phyloP scores from a whole-genome alignment of 306 rosid species.

The barrel medic (Medicago truncatula) region DNA sequence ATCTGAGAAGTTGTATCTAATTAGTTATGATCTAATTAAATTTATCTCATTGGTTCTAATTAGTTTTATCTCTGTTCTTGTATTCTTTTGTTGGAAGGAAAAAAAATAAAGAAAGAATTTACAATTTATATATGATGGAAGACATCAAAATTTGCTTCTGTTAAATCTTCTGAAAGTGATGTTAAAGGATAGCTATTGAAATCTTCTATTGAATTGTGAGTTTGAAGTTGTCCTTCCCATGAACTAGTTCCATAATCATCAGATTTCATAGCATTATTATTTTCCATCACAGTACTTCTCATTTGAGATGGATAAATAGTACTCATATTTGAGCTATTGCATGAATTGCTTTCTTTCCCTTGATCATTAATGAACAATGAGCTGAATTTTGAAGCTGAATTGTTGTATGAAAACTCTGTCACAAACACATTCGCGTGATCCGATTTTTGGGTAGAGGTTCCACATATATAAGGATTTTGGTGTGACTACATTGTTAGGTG shows the following conservation, averaged over 20 bases:
- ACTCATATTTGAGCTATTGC: constrained; percentile 85
- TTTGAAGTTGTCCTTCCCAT: constrained; percentile 58
- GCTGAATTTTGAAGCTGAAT: constrained; percentile 63
- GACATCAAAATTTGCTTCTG: constrained; percentile 74
- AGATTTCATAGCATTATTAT: constrained; percentile 56
- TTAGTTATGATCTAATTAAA: too few relatives aligned
- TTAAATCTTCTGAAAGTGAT: constrained; percentile 80
- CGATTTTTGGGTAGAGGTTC: too few relatives aligned
- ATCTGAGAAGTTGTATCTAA: too few relatives aligned
- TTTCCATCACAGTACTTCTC: constrained; percentile 50
- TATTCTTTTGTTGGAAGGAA: too few relatives aligned
- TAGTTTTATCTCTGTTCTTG: too few relatives aligned
- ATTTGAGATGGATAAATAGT: constrained; percentile 52
- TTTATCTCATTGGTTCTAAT: too few relatives aligned
- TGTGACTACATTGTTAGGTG: too few relatives aligned
- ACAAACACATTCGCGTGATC: constrained; percentile 66
- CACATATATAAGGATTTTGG: too few relatives aligned
- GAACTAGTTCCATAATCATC: constrained; percentile 70
- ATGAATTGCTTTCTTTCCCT: constrained; percentile 69
- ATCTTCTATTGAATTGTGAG: constrained; percentile 69
- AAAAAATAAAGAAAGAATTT: constrained; percentile 35
- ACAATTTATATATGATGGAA: constrained; percentile 79
- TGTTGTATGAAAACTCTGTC: constrained; percentile 71
- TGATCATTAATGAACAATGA: constrained; percentile 63
- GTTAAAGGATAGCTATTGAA: constrained; percentile 82